Evolutionary conservation across 345 rosid species (phyloP), one percentile per base, ranked within the genome.

Genomic region (Rhizophora apiculata): DNA sequence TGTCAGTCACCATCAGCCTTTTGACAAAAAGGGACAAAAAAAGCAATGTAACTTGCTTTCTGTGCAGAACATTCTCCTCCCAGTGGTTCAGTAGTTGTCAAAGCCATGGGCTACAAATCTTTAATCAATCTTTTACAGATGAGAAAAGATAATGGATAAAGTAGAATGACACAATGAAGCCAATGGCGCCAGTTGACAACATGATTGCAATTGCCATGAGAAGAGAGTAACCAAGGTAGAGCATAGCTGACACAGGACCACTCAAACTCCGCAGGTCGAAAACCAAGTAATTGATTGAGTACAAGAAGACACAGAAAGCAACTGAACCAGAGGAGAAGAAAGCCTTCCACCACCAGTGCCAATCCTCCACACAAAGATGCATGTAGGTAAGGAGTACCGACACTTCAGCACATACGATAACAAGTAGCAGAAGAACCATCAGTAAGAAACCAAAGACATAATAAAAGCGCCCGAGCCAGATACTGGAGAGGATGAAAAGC

Each of bases 331-430:
- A 88, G 19, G 96, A 93, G 36, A 68, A 90, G 86, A 90, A 90
- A 6, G 96, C 88, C 80, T 88, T 90, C 96, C 93, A 90, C 96
- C 93, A 88, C 96, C 96, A 90, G 64, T 79, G 82, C 93, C 96
- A 89, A 62, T 89, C 96, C 77, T 89, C 96, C 19, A 88, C 93
- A 24, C 96, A 89, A 34, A 89, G 93, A 65, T 89, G 93, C 96
- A 89, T 89, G 74, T 89, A 89, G 39, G 93, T 89, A 22, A 89
- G 86, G 39, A 89, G 93, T 68, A 89, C 91, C 4, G 96, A 87
- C 8, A 87, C 93, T 78, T 89, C 93, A 22, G 93, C 96, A 56
- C 93, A 89, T 43, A 89, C 89, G 3, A 89, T 67, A 36, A 88
- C 86, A 66, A 89, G 82, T 24, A 89, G 82, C 20, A 81, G 37